phyloP scores from a whole-genome alignment of 1,139 yeast genomes.

The Groenewaldozyma sp. region DNA sequence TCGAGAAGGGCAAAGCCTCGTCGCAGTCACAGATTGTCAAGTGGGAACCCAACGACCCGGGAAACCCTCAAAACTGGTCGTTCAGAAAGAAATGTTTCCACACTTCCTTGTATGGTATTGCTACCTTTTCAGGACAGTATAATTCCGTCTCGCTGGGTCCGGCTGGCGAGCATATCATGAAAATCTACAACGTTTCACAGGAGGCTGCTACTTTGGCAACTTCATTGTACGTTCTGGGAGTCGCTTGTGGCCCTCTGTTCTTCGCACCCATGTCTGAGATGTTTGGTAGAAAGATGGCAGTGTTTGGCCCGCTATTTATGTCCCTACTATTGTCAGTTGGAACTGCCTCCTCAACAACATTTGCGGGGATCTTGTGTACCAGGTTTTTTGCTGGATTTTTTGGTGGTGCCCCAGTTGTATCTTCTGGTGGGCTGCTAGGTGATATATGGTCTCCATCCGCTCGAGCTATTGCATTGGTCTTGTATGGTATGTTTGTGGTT shows the following conservation, averaged over 20 bases:
- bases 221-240: conserved; percentile 61
- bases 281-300: conserved; percentile 64
- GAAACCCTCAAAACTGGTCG: conserved; percentile 33
- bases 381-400: conserved; percentile 67
- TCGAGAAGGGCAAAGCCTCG: no score
- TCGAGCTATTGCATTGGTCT: conserved; percentile 65
- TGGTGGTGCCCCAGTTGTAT: conserved; percentile 64
- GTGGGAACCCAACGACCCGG: conserved; percentile 15
- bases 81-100: conserved; percentile 29
- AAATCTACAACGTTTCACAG: conserved; percentile 41
- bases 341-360: conserved; percentile 32
- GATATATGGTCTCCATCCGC: conserved; percentile 54
- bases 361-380: conserved; percentile 54
- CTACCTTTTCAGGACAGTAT: conserved; percentile 39
- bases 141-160: conserved; percentile 35
- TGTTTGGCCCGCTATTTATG: conserved; percentile 49
- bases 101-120: conserved; percentile 34
- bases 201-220: conserved; percentile 59
- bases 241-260: conserved; percentile 67
- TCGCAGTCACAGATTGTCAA: no score
- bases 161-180: conserved; percentile 40
- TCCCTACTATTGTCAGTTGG: conserved; percentile 33
- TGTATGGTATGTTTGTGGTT: conserved; percentile 64
- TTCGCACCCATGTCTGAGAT: conserved; percentile 77
- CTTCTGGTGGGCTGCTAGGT: conserved; percentile 71